phyloP scores from a whole-genome alignment of 495 filamentous ascomycete genomes.

The Collariella sp. region DNA sequence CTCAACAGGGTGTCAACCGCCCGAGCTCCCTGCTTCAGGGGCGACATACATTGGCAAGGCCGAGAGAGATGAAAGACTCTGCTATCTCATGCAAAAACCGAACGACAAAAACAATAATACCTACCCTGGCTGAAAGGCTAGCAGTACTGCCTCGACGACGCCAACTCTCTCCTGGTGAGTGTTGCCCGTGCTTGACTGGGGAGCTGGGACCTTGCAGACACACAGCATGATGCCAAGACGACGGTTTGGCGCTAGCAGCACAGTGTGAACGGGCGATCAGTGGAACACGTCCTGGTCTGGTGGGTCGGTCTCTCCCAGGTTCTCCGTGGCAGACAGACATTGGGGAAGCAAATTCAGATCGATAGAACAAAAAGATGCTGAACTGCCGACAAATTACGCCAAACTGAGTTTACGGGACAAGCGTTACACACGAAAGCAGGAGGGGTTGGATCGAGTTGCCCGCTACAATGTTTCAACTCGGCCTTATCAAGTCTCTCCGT shows the following conservation, averaged over 20 bases:
- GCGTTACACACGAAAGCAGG: too few relatives aligned
- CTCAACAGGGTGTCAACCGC: background rate
- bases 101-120: background rate
- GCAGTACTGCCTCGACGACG: background rate
- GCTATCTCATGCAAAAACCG: background rate
- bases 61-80: background rate
- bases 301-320: too few relatives aligned
- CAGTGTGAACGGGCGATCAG: background rate
- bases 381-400: too few relatives aligned
- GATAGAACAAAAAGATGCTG: too few relatives aligned
- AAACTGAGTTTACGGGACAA: too few relatives aligned
- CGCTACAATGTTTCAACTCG: too few relatives aligned
- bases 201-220: slow-evolving; percentile 3
- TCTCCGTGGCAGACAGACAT: too few relatives aligned
- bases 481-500: too few relatives aligned
- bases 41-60: background rate
- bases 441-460: too few relatives aligned
- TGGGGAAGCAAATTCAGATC: too few relatives aligned
- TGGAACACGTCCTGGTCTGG: background rate
- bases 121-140: too few relatives aligned
- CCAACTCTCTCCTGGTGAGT: background rate
- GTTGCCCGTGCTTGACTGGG: background rate
- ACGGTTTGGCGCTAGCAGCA: slow-evolving; percentile 1
- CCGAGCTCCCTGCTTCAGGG: background rate
- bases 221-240: background rate